These are phyloP conservation scores for Arabidopsis suecica DNA, from an alignment of 345 rosid species.

Conservation along the genomic window DNA sequence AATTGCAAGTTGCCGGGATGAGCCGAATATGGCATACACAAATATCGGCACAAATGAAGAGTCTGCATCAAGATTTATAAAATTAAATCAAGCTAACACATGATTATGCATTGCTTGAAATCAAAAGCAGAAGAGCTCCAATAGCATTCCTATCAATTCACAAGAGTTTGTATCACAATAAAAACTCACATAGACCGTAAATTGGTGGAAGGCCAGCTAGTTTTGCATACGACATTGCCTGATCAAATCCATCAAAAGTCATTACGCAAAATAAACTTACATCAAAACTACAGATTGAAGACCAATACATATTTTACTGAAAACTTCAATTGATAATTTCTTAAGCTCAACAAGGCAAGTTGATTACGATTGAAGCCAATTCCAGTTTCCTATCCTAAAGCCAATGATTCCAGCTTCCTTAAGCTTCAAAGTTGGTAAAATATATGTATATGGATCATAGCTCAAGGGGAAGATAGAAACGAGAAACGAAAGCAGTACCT, in stretches of 20 bases:
- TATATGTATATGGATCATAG: too few species aligned
- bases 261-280: constrained; percentile 2
- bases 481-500: constrained; percentile 51
- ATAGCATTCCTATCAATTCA: constrained; percentile 1
- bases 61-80: constrained; percentile 60
- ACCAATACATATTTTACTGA: not conserved
- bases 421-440: constrained; percentile 3
- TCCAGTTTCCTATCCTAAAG: not conserved
- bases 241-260: constrained; percentile 52
- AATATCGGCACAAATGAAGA: constrained; percentile 92
- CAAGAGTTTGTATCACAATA: constrained; percentile 23
- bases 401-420: constrained; percentile 11
- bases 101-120: not conserved
- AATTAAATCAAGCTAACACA: not conserved
- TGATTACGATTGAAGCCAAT: not conserved
- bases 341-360: constrained; percentile 5
- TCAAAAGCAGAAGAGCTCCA: not conserved
- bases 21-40: constrained; percentile 86
- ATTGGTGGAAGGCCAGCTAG: constrained; percentile 95
- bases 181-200: constrained; percentile 91
- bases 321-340: not conserved
- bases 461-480: not conserved
- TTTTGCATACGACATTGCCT: constrained; percentile 99
- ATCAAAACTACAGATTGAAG: not conserved
- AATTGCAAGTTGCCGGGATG: constrained; percentile 97